These are phyloP conservation scores for Ceratocystis variospora DNA, from an alignment of 2,329 filamentous ascomycete genomes.

Conservation along the genomic window DNA sequence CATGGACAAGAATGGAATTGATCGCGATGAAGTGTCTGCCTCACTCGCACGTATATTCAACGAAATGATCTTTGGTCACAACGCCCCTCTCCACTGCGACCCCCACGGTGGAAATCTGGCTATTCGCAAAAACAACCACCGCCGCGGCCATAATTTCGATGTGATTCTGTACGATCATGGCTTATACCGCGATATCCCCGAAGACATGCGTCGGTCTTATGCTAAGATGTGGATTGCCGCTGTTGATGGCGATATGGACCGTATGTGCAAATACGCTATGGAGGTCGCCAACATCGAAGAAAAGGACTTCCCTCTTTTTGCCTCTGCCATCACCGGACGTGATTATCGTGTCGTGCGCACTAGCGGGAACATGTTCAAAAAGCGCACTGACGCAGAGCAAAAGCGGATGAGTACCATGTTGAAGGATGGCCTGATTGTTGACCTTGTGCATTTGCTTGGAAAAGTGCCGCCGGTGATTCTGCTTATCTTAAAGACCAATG, in stretches of 20 bases:
- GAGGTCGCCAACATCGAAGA: constrained; percentile 83
- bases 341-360: constrained; percentile 60
- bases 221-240: constrained; percentile 97
- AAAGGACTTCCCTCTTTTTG: constrained; percentile 86
- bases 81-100: constrained; percentile 87
- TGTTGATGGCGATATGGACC: constrained; percentile 70
- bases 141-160: constrained; percentile 65
- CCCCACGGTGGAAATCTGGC: constrained; percentile 94
- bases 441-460: constrained; percentile 76
- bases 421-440: constrained; percentile 74
- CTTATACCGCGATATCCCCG: constrained; percentile 82
- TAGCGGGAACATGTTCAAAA: constrained; percentile 41
- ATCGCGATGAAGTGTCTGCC: constrained; percentile 88
- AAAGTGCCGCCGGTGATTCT: constrained; percentile 85
- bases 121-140: constrained; percentile 58
- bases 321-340: constrained; percentile 86
- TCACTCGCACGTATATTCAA: constrained; percentile 89
- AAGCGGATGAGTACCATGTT: constrained; percentile 72
- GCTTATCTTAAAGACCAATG: constrained; percentile 93
- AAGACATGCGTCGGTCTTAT: constrained; percentile 65
- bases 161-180: constrained; percentile 95
- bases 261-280: constrained; percentile 77
- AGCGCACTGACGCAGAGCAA: constrained; percentile 63
- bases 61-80: constrained; percentile 93
- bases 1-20: constrained; percentile 72